Conservation (phyloP, 352 stramenopile species). For the Phytophthora palmivora region DNA sequence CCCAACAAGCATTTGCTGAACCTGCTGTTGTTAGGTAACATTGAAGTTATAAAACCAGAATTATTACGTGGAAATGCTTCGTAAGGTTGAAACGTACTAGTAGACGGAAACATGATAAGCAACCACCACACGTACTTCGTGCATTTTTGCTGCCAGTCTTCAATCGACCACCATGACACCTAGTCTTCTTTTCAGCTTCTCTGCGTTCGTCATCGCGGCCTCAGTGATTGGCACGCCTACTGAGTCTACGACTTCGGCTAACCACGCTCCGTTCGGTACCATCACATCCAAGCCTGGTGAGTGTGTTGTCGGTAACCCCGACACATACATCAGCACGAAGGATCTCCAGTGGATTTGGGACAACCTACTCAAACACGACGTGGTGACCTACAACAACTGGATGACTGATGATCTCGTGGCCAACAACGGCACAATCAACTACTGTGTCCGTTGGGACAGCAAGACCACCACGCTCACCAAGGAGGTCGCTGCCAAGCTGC, state of each 20-base stretch:
- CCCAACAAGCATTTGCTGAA: no score
- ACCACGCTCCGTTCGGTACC: constrained; percentile 30
- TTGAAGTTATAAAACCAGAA: no score
- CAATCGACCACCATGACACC: background rate
- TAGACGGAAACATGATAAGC: no score
- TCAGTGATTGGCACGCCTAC: no score
- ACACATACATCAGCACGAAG: constrained; percentile 23
- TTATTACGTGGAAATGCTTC: no score
- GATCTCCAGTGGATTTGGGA: constrained; percentile 32
- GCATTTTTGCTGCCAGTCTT: constrained; percentile 9
- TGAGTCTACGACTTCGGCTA: no score
- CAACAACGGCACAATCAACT: constrained; percentile 41
- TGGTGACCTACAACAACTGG: constrained; percentile 12
- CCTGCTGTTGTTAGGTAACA: no score
- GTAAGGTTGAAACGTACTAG: no score
- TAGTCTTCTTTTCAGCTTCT: no score
- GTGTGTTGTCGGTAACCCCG: constrained; percentile 28
- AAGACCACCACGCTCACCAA: constrained; percentile 43
- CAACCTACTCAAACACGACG: constrained; percentile 16
- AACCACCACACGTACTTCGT: no score
- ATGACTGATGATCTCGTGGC: constrained; percentile 43
- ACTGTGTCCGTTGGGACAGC: constrained; percentile 54
- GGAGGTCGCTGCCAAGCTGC: constrained; percentile 41
- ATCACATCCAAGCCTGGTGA: constrained; percentile 26
- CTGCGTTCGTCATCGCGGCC: no score